Base-by-base conservation (phyloP, 1,284 basidiomycete genomes). In the Ceratobasidium sp. region DNA sequence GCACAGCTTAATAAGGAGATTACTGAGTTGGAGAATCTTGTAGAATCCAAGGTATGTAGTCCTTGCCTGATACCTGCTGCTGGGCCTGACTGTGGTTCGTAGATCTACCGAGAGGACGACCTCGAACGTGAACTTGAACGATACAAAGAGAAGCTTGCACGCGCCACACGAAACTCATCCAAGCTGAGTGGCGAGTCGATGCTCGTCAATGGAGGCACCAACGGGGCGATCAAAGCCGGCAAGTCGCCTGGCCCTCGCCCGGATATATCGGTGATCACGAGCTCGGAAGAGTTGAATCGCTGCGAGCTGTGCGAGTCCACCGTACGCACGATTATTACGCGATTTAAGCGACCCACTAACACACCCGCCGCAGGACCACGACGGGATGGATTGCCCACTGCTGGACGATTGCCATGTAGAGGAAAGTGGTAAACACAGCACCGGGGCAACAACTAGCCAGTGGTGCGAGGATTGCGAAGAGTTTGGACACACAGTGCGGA, bases 101-200 rank as follows among this genome's bases (percentile, higher is more conserved):
- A 92, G 90, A 97, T 97, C 77, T 96, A 96, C 81, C 90, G 91
- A 66, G 95, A 98, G 88, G 95, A 96, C 80, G 95, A 96, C 79
- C 89, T 98, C 48, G 95, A 97, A 80, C 90, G 90, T 78, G 93
- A 95, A 79, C 83, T 96, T 49, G 89, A 93, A 77, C 87, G 88
- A 2, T 83, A 93, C 59, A 92, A 92, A 78, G 89, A 91, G 27
- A 90, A 90, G 78, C 81, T 91, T 53, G 80, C 86, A 7, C 86
- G 87, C 1, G 80, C 79, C 61, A 71, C 46, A 85, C 88, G 76
- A 90, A 88, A 81, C 79, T 82, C 84, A 4, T 87, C 87, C 41
- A 90, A 88, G 80, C 84, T 82, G 46, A 83, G 83, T 74, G 81
- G 78, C 6, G 88, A 88, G 39, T 63, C 74, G 76, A 59, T 73